Base-by-base conservation (phyloP, 2,329 filamentous ascomycete genomes). In the Penicillium sp. region DNA sequence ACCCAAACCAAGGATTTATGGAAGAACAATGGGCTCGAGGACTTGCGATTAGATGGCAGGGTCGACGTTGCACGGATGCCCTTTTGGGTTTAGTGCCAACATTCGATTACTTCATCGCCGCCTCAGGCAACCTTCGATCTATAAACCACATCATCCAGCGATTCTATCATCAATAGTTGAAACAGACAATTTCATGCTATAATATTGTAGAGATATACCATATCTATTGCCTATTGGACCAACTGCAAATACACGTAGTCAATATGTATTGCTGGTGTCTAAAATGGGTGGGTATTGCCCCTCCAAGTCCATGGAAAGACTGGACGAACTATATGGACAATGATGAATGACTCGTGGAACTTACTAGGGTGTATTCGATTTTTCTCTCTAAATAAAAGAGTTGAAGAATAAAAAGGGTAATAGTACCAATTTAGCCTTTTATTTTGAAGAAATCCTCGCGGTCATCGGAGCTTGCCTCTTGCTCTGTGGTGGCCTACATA, bases 51-150 rank as follows among this genome's bases (percentile, higher is more conserved):
- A 56, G 51, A 58, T 55, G 56, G 53, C 56, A 58, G 53, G 56
- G 53, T 53, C 56, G 56, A 58, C 56, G 57, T 59, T 59, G 54
- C 57, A 59, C 53, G 52, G n/a, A 50, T 44, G 34, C 57, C 57
- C 24, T 26, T 63, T 64, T 38, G 31, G 57, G 61, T 37, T 45
- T 64, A 64, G 61, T 53, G 53, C 20, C n/a, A 34, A 55, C 35
- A 40, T 20, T 24, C 39, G 53, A 56, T 56, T 56, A 56, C 53
- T 56, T 56, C 53, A 56, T 56, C 47, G 53, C 32, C 26, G 45
- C 50, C 50, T 57, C 35, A 57, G 55, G 50, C 55, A 52, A 38
- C 37, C 7, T 26, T 26, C 2, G 2, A 35, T 44, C 39, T 18
- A 24, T 31, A 40, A 32, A 31, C 14, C 6, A 24, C 14, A 7